These are phyloP conservation scores for Apiotrichum sp. DNA, from an alignment of 1,284 basidiomycete genomes.

Conservation along the genomic window DNA sequence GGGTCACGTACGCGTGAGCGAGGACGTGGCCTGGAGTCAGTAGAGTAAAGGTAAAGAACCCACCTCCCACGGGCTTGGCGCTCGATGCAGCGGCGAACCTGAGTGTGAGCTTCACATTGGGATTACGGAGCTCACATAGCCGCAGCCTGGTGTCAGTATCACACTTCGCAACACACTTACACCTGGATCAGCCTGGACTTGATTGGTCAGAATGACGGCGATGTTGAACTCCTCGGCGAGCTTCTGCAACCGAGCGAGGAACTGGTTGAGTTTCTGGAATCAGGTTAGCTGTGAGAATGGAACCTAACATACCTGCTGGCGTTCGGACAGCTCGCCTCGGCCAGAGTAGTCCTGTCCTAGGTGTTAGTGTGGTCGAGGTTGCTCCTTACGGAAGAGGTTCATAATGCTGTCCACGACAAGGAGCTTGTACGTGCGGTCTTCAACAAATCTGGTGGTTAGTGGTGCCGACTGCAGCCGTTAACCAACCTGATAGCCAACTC, in stretches of 20 bases:
- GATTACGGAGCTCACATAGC: slow-evolving; percentile 55
- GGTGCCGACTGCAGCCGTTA: neutral
- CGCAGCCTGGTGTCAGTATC: slow-evolving; percentile 50
- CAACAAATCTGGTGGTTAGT: slow-evolving; percentile 36
- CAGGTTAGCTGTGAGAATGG: too few relatives aligned
- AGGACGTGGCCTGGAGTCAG: slow-evolving; percentile 39
- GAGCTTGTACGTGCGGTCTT: slow-evolving; percentile 46
- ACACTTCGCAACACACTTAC: slow-evolving; percentile 37
- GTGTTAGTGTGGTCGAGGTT: neutral
- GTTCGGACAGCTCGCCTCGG: slow-evolving; percentile 82
- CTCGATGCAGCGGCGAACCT: slow-evolving; percentile 79
- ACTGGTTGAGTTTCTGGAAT: slow-evolving; percentile 55
- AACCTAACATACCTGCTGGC: slow-evolving; percentile 58
- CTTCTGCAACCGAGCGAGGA: slow-evolving; percentile 83
- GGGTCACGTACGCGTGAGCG: slow-evolving; percentile 41
- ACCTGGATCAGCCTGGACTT: slow-evolving; percentile 81
- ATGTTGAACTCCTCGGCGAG: slow-evolving; percentile 82
- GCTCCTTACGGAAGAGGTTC: slow-evolving; percentile 68
- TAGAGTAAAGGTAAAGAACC: slow-evolving; percentile 5
- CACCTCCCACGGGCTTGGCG: slow-evolving; percentile 77
- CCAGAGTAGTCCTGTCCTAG: slow-evolving; percentile 74
- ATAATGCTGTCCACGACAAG: slow-evolving; percentile 75
- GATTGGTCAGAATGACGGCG: slow-evolving; percentile 80
- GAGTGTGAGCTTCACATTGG: neutral
- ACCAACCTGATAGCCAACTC: slow-evolving; percentile 43